Conservation (phyloP, 257 asterid species). For the Solanum arcanum region DNA sequence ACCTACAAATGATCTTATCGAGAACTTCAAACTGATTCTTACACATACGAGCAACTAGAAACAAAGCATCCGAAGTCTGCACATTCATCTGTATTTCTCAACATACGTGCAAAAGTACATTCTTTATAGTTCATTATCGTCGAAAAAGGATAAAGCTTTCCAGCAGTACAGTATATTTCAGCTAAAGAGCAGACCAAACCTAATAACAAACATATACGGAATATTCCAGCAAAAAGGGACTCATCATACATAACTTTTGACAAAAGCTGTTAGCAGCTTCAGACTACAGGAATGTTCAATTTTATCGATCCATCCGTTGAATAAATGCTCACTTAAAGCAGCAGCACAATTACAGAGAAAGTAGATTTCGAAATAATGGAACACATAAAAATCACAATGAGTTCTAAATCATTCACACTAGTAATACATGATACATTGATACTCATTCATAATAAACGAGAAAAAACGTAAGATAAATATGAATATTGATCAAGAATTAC, state of each 20-base stretch:
- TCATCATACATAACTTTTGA: neutral
- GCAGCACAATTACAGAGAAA: neutral
- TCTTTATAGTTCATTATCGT: neutral
- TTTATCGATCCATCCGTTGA: neutral
- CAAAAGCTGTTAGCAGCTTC: neutral
- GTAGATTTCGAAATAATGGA: neutral
- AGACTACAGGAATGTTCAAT: neutral
- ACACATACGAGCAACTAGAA: neutral
- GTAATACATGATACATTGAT: neutral
- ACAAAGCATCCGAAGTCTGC: neutral
- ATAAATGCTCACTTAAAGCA: neutral
- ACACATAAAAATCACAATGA: neutral
- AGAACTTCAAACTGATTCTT: neutral
- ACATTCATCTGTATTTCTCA: neutral
- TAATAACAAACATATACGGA: neutral
- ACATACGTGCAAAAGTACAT: neutral
- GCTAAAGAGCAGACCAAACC: neutral
- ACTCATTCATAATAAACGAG: neutral
- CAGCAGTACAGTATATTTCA: neutral
- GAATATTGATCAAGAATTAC: constrained; percentile 34
- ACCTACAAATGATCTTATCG: neutral
- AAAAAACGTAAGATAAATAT: neutral
- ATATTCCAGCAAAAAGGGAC: neutral
- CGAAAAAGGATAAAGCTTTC: neutral
- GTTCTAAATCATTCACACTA: neutral